Evolutionary conservation across 441 rosid genomes (phyloP), one percentile per base, ranked within the genome.

Genomic region (Populus hybrid): DNA sequence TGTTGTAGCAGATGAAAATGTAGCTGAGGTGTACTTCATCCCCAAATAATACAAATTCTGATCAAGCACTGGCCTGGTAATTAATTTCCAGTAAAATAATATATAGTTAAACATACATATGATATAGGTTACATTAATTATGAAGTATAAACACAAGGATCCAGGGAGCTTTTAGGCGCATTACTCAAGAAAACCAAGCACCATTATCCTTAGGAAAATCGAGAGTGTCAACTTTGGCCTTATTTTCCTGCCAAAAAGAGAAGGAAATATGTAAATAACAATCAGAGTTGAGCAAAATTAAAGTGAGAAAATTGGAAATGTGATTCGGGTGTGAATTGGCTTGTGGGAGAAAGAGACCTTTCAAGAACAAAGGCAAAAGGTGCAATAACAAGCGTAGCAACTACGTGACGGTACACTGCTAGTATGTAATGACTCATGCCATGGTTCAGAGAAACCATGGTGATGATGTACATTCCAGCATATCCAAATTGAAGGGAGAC

Each of bases 161-260:
- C 7, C 16, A 18, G 68, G 9, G 16, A 14, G 29, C 4, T 23
- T 28, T 69, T 1, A 7, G 38, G 77, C 76, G 81, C 68, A 80
- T 82, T 93, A 95, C 99, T 95, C 99, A 2, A 95, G 87, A 77
- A 95, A 89, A 56, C 88, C 98, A n/a, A 95, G 96, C 63, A 73
- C 73, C 73, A 88, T 79, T 79, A 95, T 93, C 81, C 91, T 84
- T 14, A 93, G 84, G 78, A 95, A 92, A 80, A 92, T 77, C 3
- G 93, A 83, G 50, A 91, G 82, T 63, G 99, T 95, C 89, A 95
- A 69, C 89, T 90, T 93, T 6, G 99, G 99, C 86, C 99, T 90
- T 81, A 71, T 83, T 87, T 93, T 91, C 93, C 98, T 94, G 95
- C 70, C 80, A 72, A 35, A 64, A 38, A 26, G 16, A 67, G 9